Evolutionary conservation across 73 alveolate genomes (phyloP), one percentile per base, ranked within the genome.

Genomic region (Uronychia binucleata): DNA sequence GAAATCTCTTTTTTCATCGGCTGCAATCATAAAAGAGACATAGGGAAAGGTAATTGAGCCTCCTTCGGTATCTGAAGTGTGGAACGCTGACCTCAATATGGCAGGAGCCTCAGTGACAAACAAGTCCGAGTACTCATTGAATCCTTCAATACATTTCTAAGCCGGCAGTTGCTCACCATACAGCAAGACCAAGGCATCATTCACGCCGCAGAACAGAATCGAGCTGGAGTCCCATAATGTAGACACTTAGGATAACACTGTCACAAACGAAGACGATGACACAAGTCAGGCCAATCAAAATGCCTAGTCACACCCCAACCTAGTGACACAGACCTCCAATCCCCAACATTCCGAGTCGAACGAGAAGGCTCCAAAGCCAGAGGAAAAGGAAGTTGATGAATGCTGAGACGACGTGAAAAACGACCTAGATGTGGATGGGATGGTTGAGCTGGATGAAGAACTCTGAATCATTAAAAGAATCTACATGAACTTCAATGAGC

Each of bases 401-500:
- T 46, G 19, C 19, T 46, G 19, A 46, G 67, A 46, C 5, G 67
- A 46, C n/a, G 67, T 11, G 5, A 11, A 46, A 19, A 46, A 46
- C 67, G 19, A 46, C 67, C 19, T 11, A 46, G 67, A 46, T n/a
- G n/a, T n/a, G n/a, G n/a, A n/a, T n/a, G n/a, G n/a, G n/a, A n/a
- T n/a, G n/a, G n/a, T n/a, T n/a, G n/a, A n/a, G 67, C 67, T 46
- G 67, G 67, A 46, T 46, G 67, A 46, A 46, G 67, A 46, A 19
- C 67, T 46, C 67, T 11, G 19, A 46, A 46, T 46, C 19, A 46
- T 46, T 19, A 5, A 46, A 46, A 11, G 19, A 19, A 46, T 46
- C 67, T 46, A 46, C 19, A 11, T 11, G 67, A 46, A 46, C 19
- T 46, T 46, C 19, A 46, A 46, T 46, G 67, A 46, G 19, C 67